These are phyloP conservation scores for Naegleria fowleri DNA, from an alignment of 208 protist genomes.

Conservation along the genomic window DNA sequence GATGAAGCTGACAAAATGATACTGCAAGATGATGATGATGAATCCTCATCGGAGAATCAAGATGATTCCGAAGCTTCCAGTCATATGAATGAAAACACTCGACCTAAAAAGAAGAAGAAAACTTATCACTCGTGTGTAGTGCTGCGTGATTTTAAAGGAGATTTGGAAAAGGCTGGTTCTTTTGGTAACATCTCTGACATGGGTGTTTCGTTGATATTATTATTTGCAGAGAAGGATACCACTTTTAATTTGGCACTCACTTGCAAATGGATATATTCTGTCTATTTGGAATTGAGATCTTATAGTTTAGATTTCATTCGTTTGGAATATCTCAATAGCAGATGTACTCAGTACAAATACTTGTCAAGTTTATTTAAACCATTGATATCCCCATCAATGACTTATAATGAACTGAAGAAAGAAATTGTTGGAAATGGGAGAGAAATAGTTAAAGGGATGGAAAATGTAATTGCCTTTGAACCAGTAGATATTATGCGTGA, in stretches of 20 bases:
- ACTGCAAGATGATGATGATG: background rate
- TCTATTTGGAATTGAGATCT: background rate
- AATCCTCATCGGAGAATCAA: background rate
- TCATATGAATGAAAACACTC: background rate
- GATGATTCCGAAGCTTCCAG: background rate
- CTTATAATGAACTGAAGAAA: no score
- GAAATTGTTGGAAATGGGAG: no score
- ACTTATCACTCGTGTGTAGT: background rate
- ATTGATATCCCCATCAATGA: no score
- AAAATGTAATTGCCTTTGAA: background rate
- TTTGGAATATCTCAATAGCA: background rate
- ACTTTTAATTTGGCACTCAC: background rate
- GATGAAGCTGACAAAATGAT: background rate
- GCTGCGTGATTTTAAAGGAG: background rate
- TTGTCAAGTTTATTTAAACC: background rate
- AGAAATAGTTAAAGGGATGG: background rate
- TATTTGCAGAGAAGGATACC: background rate
- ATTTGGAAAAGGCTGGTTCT: background rate
- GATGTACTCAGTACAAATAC: background rate
- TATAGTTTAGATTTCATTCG: background rate
- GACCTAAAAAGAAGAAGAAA: background rate
- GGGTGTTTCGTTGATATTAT: background rate
- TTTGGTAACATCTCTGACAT: background rate
- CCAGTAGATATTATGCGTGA: background rate
- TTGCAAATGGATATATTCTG: background rate